Conservation (phyloP, 176 grass and related monocot species). For the Aegilops sharonensis region DNA sequence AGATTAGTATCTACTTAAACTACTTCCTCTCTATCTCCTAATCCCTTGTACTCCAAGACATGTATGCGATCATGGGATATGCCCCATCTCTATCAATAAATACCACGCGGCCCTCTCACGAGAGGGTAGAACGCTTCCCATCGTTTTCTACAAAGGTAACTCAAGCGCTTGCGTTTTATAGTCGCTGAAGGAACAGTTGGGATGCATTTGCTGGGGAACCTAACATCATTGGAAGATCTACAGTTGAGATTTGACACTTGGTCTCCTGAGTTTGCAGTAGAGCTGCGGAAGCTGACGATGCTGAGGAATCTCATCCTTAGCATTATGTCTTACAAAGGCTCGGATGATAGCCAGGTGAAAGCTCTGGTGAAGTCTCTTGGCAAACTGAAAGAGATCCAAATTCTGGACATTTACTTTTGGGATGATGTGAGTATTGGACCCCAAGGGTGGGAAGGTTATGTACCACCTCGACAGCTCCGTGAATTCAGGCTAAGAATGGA, state of each 20-base stretch:
- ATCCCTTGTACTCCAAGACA: too few species aligned
- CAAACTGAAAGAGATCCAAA: background rate
- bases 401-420: rapidly evolving
- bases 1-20: too few species aligned
- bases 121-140: too few species aligned
- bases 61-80: too few species aligned
- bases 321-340: too few species aligned
- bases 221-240: background rate
- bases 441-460: background rate
- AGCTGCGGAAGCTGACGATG: background rate
- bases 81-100: too few species aligned
- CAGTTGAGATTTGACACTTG: rapidly evolving
- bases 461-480: background rate
- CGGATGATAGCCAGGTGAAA: background rate
- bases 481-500: too few species aligned
- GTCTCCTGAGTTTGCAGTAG: background rate
- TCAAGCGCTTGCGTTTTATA: background rate
- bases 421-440: too few species aligned
- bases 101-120: too few species aligned
- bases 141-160: background rate
- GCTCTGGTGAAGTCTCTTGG: background rate
- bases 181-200: rapidly evolving
- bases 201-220: background rate
- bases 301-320: background rate
- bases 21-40: too few species aligned